Conservation (phyloP, 495 filamentous ascomycete genomes). For the Bacidia gigantensis region DNA sequence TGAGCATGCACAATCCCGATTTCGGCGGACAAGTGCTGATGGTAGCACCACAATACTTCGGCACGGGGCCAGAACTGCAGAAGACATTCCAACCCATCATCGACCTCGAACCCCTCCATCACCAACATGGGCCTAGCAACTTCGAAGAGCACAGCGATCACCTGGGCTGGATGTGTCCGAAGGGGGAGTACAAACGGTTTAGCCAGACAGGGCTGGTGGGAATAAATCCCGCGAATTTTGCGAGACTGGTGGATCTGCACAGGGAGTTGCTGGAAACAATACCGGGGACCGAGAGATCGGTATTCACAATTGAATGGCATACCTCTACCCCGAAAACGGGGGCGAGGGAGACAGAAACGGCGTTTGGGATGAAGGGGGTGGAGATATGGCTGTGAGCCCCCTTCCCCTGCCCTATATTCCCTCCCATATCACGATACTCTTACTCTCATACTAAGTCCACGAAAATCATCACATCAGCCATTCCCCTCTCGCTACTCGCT, state of each 20-base stretch:
- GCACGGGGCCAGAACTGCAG: slow-evolving; percentile 11
- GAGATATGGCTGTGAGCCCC: not conserved
- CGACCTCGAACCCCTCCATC: slow-evolving; percentile 10
- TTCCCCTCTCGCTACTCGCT: no score
- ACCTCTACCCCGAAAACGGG: not conserved
- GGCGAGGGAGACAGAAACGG: not conserved
- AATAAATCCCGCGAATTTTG: slow-evolving; percentile 11
- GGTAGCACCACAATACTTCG: slow-evolving; percentile 11
- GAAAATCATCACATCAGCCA: no score
- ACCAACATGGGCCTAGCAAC: not conserved
- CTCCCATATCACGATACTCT: no score
- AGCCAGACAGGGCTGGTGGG: slow-evolving; percentile 10
- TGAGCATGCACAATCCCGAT: slow-evolving; percentile 17
- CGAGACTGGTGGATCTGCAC: slow-evolving; percentile 11
- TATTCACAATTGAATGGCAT: slow-evolving; percentile 17
- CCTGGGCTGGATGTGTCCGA: slow-evolving; percentile 9
- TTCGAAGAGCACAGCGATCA: slow-evolving; percentile 15
- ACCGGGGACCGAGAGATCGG: slow-evolving; percentile 10
- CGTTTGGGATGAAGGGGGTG: not conserved
- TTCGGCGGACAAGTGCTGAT: slow-evolving; percentile 9
- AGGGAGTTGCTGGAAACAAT: slow-evolving; percentile 11
- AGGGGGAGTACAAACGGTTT: slow-evolving; percentile 18
- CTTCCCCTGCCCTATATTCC: not conserved
- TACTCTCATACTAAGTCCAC: not conserved
- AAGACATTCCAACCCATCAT: slow-evolving; percentile 11